Base-by-base conservation (phyloP, 2,329 filamentous ascomycete genomes). In the Amphichorda felina region DNA sequence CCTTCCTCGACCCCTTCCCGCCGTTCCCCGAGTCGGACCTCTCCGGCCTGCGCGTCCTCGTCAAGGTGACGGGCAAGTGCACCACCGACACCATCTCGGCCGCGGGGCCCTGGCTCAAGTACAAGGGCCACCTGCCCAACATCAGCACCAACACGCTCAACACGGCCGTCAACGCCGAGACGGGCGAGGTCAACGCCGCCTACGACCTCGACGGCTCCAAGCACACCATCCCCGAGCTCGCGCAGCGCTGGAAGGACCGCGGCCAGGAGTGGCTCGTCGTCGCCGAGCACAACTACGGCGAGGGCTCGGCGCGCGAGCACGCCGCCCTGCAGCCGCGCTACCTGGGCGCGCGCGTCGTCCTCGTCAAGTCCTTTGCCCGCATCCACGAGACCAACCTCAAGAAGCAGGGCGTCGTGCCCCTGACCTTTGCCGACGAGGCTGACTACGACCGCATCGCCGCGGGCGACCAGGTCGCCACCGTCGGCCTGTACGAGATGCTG, bases 21-120 rank as follows among this genome's bases (percentile, higher is more conserved):
- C 68, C 85, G 4, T 98, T 95, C 65, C 88, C 89, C 10, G 45
- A 65, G 30, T 62, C 66, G 2, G 88, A 98, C 36, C 72, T 96
- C 21, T 65, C 70, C 29, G 78, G 75, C 19, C 75, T 98, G 33
- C 79, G 79, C 35, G 87, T 98, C 14, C 79, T 98, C 13, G 89
- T 94, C 69, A 96, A 96, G 65, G 82, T 96, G 44, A 82, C 88
- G 43, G 91, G 91, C 44, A 94, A 98, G 65, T 98, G 91, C 70
- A 98, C 91, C 38, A 98, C 91, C 30, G 91, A 98, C 62, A 96
- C 91, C 48, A 98, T 98, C 61, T 96, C 88, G 26, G 89, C 89
- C 24, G 89, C 89, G 1, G 89, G 89, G 5, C 89, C 89, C 13
- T 96, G 89, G 89, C 75, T 98, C 47, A 96, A 96, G 64, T 98